Conservation (phyloP, 768 basidiomycete species). For the Piloderma croceum region DNA sequence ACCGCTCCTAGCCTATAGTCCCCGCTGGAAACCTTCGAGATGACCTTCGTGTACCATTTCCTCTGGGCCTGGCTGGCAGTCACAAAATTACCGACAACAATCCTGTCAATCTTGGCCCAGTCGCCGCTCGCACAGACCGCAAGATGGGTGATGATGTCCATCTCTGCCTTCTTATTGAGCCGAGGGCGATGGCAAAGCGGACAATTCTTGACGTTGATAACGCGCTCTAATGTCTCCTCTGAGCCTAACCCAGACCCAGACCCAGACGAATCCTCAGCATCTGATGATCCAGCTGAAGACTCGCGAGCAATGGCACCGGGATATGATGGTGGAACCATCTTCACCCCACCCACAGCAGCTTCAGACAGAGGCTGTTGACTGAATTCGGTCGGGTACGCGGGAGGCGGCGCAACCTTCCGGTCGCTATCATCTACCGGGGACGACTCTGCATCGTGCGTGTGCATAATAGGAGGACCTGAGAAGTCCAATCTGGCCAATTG, state of each 20-base stretch:
- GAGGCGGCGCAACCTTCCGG: slow-evolving; percentile 10
- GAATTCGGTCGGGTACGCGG: slow-evolving; percentile 38
- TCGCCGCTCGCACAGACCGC: slow-evolving; percentile 93
- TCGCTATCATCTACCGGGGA: slow-evolving; percentile 10
- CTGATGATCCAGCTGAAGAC: slow-evolving; percentile 40
- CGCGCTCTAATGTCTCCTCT: slow-evolving; percentile 58
- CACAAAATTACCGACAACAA: slow-evolving; percentile 92
- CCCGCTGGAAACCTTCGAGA: slow-evolving; percentile 81
- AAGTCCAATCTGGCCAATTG: slow-evolving; percentile 57
- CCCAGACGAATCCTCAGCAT: slow-evolving; percentile 35
- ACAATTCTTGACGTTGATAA: slow-evolving; percentile 94
- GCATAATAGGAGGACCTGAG: slow-evolving; percentile 43
- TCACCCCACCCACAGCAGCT: slow-evolving; percentile 20
- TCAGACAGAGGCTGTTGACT: slow-evolving; percentile 39
- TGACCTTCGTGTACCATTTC: slow-evolving; percentile 93
- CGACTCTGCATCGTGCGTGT: slow-evolving; percentile 24
- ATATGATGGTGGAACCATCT: slow-evolving; percentile 9
- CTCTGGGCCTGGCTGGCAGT: slow-evolving; percentile 92
- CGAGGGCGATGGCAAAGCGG: slow-evolving; percentile 89
- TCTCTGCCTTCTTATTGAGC: slow-evolving; percentile 79
- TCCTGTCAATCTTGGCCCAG: slow-evolving; percentile 83
- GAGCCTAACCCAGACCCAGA: slow-evolving; percentile 13
- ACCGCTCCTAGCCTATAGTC: slow-evolving; percentile 89
- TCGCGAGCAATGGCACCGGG: slow-evolving; percentile 20
- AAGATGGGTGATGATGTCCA: slow-evolving; percentile 95